A percentile compares a stretch with the other conserved stretches of the same genome.
These are phyloP conservation scores for Rhodocollybia butyracea DNA, from an alignment of 768 basidiomycete species.

Conservation along the genomic window DNA sequence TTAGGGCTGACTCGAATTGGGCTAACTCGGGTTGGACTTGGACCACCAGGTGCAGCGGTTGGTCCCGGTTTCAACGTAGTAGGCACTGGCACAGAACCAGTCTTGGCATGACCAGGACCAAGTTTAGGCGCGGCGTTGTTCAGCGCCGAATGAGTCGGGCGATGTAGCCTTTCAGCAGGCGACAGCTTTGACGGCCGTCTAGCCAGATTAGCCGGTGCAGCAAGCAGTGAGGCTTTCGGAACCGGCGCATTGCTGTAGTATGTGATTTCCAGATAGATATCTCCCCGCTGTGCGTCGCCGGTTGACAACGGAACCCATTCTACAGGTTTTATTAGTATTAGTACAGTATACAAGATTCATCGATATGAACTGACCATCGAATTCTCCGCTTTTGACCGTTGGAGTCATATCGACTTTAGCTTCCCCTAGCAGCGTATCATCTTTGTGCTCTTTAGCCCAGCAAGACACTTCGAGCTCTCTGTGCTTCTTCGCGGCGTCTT, in stretches of 20 bases:
- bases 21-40: too few relatives aligned
- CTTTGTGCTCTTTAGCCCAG: constrained; percentile 72
- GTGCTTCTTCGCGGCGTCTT: constrained; percentile 48
- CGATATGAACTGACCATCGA: constrained; percentile 69
- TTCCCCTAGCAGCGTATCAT: constrained; percentile 76
- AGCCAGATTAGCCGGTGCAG: constrained; percentile 27
- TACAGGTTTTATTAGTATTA: constrained; percentile 27
- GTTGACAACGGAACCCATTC: constrained; percentile 67
- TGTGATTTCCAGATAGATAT: constrained; percentile 91
- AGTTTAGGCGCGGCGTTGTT: not conserved
- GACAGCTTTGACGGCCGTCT: constrained; percentile 53
- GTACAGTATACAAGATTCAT: not conserved
- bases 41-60: not conserved
- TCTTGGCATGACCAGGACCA: not conserved
- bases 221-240: constrained; percentile 18
- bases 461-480: constrained; percentile 72
- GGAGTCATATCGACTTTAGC: constrained; percentile 73
- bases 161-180: constrained; percentile 47
- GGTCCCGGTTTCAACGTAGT: not conserved
- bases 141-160: constrained; percentile 25
- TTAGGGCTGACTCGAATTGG: constrained; percentile 2
- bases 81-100: constrained; percentile 21
- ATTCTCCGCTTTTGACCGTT: constrained; percentile 83
- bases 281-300: constrained; percentile 69
- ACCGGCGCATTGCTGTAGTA: constrained; percentile 74